These are phyloP conservation scores for Neurospora crassa DNA, from an alignment of 2,329 filamentous ascomycete species.

Conservation along the genomic window DNA sequence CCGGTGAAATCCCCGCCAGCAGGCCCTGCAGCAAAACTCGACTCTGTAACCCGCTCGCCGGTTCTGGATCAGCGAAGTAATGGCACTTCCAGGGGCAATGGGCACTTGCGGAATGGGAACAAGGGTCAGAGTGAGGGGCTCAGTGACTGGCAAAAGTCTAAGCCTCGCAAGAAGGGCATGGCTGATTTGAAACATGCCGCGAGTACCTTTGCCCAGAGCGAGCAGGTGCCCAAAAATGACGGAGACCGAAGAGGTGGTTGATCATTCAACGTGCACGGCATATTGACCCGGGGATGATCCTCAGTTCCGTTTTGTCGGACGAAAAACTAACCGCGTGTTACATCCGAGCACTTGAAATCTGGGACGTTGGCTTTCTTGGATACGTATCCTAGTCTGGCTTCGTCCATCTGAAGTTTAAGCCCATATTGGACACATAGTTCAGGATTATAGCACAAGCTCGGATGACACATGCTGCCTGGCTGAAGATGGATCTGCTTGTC, in stretches of 20 bases:
- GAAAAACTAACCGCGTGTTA: neutral
- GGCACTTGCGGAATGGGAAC: slow-evolving; percentile 38
- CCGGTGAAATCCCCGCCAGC: slow-evolving; percentile 9
- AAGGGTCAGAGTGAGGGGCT: slow-evolving; percentile 42
- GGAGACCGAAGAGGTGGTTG: slow-evolving; percentile 55
- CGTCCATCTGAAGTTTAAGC: slow-evolving; percentile 6
- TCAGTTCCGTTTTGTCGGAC: neutral
- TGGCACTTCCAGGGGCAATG: slow-evolving; percentile 35
- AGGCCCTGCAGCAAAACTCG: slow-evolving; percentile 21
- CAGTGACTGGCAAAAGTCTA: slow-evolving; percentile 51
- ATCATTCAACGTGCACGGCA: slow-evolving; percentile 14
- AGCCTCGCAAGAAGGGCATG: slow-evolving; percentile 39
- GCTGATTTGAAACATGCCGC: slow-evolving; percentile 36
- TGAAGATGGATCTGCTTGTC: neutral
- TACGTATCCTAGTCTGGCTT: slow-evolving; percentile 8
- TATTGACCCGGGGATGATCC: neutral
- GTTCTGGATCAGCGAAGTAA: slow-evolving; percentile 27
- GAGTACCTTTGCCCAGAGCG: slow-evolving; percentile 34
- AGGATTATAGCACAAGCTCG: slow-evolving; percentile 8
- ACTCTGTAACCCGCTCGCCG: slow-evolving; percentile 16
- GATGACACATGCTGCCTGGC: neutral
- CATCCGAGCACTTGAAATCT: neutral
- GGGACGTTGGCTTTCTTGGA: slow-evolving; percentile 14
- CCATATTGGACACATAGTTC: slow-evolving; percentile 19
- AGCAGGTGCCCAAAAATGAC: slow-evolving; percentile 47